Base-by-base conservation (phyloP, 2,329 filamentous ascomycete species). In the Botrytis paeoniae region DNA sequence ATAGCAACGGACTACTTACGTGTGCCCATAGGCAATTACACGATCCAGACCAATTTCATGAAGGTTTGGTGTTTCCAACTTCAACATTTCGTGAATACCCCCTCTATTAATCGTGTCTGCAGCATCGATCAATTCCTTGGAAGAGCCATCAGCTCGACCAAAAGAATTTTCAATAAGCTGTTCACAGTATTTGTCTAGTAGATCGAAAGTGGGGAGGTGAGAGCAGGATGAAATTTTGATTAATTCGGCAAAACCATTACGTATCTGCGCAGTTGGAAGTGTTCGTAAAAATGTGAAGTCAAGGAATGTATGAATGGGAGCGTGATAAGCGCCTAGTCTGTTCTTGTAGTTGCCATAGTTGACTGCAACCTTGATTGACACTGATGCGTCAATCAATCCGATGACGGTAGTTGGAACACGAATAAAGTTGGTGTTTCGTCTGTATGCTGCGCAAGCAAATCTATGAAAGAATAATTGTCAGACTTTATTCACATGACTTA, bases 261-360 rank as follows among this genome's bases (percentile, higher is more conserved):
- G 86, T 79, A 93, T 90, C 80, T 93, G 91, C 3, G 89, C 88
- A 16, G 85, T 85, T 0, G 91, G 90, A 0, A 93, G 83, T 1
- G 89, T 91, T 63, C 88, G 88, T n/a, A 93, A 83, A 82, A 93
- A 93, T 25, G 85, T 87, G 80, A 93, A 93, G 81, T 93, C 91
- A 63, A 93, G 86, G 83, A 93, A 92, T 0, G 91, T 93, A 79
- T 91, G 89, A 65, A 89, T 85, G 0, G 91, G 91, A 0, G 91
- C 91, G 78, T 93, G 91, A 80, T 93, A 93, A 6, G 91, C 91
- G 41, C 91, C 91, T 0, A 93, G 86, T 20, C 90, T 86, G 82
- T 93, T 93, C 85, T 93, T 93, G 85, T 92, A 92, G 80, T 90
- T 89, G 80, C 89, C 90, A 78, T 93, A 92, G 83, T 93, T 93